phyloP scores from a whole-genome alignment of 2,329 filamentous ascomycete species.

The Epicoccum nigrum region DNA sequence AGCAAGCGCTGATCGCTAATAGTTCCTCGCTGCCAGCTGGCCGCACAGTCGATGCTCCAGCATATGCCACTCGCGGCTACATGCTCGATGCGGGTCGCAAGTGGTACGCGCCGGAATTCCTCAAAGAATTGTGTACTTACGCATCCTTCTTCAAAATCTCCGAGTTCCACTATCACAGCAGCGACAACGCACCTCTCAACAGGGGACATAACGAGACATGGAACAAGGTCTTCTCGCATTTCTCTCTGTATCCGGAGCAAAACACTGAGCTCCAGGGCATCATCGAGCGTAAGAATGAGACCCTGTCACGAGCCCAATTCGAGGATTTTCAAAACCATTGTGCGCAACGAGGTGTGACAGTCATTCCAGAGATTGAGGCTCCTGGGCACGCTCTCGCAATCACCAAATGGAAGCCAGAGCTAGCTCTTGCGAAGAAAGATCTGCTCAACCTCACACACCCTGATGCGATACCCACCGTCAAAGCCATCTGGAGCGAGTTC shows the following conservation, averaged over 20 bases:
- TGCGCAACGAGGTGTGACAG: conserved; percentile 43
- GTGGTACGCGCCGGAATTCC: conserved; percentile 51
- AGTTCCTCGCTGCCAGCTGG: conserved; percentile 37
- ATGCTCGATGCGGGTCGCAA: conserved; percentile 55
- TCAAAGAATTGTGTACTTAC: conserved; percentile 55
- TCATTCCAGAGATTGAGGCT: conserved; percentile 48
- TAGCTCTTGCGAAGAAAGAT: conserved; percentile 45
- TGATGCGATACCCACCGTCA: conserved; percentile 44
- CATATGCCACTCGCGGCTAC: conserved; percentile 54
- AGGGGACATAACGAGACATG: conserved; percentile 56
- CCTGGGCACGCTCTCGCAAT: conserved; percentile 47
- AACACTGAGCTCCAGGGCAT: conserved; percentile 42
- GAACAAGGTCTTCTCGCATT: conserved; percentile 55
- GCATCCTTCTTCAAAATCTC: conserved; percentile 57
- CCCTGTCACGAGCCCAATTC: conserved; percentile 42
- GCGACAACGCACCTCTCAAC: conserved; percentile 58
- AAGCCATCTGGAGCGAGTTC: conserved; percentile 47
- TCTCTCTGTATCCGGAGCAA: conserved; percentile 49
- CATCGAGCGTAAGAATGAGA: conserved; percentile 46
- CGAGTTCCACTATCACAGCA: conserved; percentile 58
- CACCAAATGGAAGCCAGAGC: conserved; percentile 49
- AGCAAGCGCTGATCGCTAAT: conserved; percentile 49
- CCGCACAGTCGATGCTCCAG: conserved; percentile 49
- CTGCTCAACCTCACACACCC: conserved; percentile 47
- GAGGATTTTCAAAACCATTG: conserved; percentile 46